phyloP scores from a whole-genome alignment of 2,329 filamentous ascomycete genomes.

The Raffaelea deltoideospora region DNA sequence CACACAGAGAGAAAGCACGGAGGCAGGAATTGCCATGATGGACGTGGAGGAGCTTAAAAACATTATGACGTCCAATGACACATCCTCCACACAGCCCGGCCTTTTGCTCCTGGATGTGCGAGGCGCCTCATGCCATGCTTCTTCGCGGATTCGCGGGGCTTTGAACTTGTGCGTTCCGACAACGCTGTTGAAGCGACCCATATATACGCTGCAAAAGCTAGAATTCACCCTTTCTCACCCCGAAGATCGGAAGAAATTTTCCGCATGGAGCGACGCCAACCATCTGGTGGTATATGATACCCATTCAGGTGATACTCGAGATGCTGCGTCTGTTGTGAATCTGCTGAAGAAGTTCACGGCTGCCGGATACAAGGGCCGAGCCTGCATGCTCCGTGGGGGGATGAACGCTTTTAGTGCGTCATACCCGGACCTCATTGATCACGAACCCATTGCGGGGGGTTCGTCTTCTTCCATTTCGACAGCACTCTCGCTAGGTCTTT shows the following conservation, averaged over 20 bases:
- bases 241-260: conserved; percentile 55
- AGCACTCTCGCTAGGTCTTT: conserved; percentile 36
- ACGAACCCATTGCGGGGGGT: conserved; percentile 16
- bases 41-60: conserved; percentile 37
- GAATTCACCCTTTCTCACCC: conserved; percentile 71
- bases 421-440: conserved; percentile 51
- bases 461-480: no score
- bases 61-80: conserved; percentile 31
- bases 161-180: conserved; percentile 92
- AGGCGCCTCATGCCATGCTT: conserved; percentile 67
- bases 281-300: conserved; percentile 81
- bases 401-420: conserved; percentile 57
- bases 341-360: conserved; percentile 85
- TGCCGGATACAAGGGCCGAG: conserved; percentile 64
- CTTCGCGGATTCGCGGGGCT: conserved; percentile 61
- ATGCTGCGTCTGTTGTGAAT: conserved; percentile 66
- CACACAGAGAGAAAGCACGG: no score
- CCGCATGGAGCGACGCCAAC: conserved; percentile 57
- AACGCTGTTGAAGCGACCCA: conserved; percentile 77
- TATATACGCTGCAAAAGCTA: conserved; percentile 78
- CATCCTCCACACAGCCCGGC: conserved; percentile 14
- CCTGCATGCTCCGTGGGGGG: conserved; percentile 66
- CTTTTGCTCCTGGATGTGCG: conserved; percentile 71
- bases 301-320: conserved; percentile 60
- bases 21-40: conserved; percentile 35